Evolutionary conservation across 2,329 filamentous ascomycete genomes (phyloP).

Genomic region (Phialocephala subalpina): DNA sequence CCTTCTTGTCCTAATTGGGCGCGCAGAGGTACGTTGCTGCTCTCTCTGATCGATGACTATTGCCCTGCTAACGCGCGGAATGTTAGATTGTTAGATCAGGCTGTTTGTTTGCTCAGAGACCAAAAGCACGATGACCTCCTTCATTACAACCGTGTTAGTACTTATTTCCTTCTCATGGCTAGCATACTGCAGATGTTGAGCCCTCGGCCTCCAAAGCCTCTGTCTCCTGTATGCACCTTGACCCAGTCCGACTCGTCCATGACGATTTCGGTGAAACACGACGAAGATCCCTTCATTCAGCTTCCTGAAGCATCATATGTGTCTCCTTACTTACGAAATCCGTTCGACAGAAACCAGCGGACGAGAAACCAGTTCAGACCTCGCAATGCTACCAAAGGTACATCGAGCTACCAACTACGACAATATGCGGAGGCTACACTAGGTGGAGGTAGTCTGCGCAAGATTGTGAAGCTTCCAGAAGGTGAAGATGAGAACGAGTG

Average conservation of each 20-base stretch:
- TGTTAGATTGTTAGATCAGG: constrained; percentile 31
- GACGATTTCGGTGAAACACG: constrained; percentile 28
- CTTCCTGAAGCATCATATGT: constrained; percentile 47
- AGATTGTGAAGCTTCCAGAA: constrained; percentile 96
- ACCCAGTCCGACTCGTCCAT: constrained; percentile 42
- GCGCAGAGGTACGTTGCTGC: constrained; percentile 1
- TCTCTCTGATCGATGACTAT: constrained; percentile 20
- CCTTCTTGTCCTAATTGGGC: neutral
- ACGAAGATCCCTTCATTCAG: constrained; percentile 47
- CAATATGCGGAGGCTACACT: constrained; percentile 98
- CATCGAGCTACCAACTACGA: constrained; percentile 89
- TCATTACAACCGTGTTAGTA: constrained; percentile 84
- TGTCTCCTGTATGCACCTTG: constrained; percentile 39
- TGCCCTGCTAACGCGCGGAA: constrained; percentile 42
- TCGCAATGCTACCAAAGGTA: constrained; percentile 83
- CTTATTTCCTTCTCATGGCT: constrained; percentile 43
- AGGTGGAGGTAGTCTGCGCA: constrained; percentile 91
- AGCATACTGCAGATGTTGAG: constrained; percentile 48
- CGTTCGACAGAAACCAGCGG: constrained; percentile 75
- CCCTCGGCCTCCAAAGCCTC: constrained; percentile 28
- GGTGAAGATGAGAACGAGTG: constrained; percentile 98
- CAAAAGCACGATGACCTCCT: constrained; percentile 70
- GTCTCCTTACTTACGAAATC: constrained; percentile 48
- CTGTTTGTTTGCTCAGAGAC: neutral
- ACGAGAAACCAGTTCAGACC: constrained; percentile 92